These are phyloP conservation scores for Martiniozyma asiatica DNA, from an alignment of 1,139 yeast species.

Conservation along the genomic window DNA sequence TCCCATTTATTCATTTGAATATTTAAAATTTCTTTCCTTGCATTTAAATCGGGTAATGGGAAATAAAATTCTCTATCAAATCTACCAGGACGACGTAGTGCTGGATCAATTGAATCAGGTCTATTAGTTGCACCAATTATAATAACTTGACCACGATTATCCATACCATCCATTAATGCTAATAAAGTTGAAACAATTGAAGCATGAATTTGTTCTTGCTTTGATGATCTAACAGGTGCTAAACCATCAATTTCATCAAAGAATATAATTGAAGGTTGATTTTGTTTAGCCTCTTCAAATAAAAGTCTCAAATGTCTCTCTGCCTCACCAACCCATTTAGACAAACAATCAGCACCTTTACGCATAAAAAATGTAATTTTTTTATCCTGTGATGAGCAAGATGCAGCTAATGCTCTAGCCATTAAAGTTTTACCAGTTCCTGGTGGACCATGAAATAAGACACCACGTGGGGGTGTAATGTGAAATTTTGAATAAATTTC, in stretches of 20 bases:
- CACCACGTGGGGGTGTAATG: slow-evolving; percentile 97
- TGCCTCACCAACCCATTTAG: slow-evolving; percentile 99
- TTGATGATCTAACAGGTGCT: slow-evolving; percentile 94
- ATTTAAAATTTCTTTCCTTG: slow-evolving; percentile 64
- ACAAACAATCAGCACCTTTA: slow-evolving; percentile 94
- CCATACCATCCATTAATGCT: slow-evolving; percentile 99
- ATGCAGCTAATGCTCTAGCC: slow-evolving; percentile 96
- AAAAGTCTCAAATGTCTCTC: slow-evolving; percentile 83
- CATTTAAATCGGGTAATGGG: slow-evolving; percentile 77
- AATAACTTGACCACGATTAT: slow-evolving; percentile 80
- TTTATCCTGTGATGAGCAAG: slow-evolving; percentile 70
- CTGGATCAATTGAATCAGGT: slow-evolving; percentile 97
- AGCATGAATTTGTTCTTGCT: slow-evolving; percentile 97
- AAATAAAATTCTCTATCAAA: slow-evolving; percentile 95
- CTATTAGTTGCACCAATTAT: slow-evolving; percentile 98
- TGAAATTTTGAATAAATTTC: slow-evolving; percentile 84
- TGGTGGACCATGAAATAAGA: slow-evolving; percentile 96
- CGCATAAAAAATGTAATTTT: slow-evolving; percentile 96
- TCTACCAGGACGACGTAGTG: slow-evolving; percentile 92
- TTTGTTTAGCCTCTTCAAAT: slow-evolving; percentile 92
- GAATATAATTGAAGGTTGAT: slow-evolving; percentile 90
- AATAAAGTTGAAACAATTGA: slow-evolving; percentile 88
- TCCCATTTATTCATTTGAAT: slow-evolving; percentile 89
- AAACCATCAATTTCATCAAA: slow-evolving; percentile 97
- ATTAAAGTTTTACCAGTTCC: slow-evolving; percentile 98